Base-by-base conservation (phyloP, 2,329 filamentous ascomycete species). In the Pseudogymnoascus sp. region DNA sequence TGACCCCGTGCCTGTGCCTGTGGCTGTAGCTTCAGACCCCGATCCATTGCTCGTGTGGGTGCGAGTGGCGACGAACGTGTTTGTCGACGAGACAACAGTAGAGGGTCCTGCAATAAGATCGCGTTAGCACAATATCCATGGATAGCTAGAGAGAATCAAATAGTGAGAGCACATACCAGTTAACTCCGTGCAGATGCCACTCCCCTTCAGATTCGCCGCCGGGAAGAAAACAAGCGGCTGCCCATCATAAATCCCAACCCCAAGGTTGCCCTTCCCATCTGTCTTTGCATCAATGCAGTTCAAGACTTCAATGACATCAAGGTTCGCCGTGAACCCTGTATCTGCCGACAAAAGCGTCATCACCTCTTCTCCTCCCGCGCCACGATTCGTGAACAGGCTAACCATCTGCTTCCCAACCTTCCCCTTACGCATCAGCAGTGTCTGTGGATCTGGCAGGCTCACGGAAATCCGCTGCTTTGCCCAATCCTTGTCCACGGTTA, bases 201-300 rank as follows among this genome's bases (percentile, higher is more conserved):
- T 52, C 9, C 45, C 45, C 26, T 52, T 52, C n/a, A 52, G 26
- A 18, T 52, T 52, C 45, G 45, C 45, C 2, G 45, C 45, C 9
- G 45, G 26, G 23, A 52, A 30, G n/a, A 52, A 52, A 23, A 52
- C 45, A 18, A 52, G 45, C 23, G 45, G 45, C 23, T 30, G n/a
- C 12, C 45, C 45, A 30, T 52, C 18, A 15, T 30, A 8, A 30
- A 52, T 52, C 5, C 8, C 23, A 18, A 52, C 19, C 2, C n/a
- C 45, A 7, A 52, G 45, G 18, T 52, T 5, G 18, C 45, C 45
- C 30, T 26, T 52, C n/a, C n/a, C 26, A 52, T 52, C 45, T 5
- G 45, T 52, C 23, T 52, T 52, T 15, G 45, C 45, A 52, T 52
- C 45, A 30, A 52, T 52, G 45, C 45, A 52, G 45, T 52, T 52